These are phyloP conservation scores for Ballota nigra DNA, from an alignment of 257 asterid genomes.

Conservation along the genomic window DNA sequence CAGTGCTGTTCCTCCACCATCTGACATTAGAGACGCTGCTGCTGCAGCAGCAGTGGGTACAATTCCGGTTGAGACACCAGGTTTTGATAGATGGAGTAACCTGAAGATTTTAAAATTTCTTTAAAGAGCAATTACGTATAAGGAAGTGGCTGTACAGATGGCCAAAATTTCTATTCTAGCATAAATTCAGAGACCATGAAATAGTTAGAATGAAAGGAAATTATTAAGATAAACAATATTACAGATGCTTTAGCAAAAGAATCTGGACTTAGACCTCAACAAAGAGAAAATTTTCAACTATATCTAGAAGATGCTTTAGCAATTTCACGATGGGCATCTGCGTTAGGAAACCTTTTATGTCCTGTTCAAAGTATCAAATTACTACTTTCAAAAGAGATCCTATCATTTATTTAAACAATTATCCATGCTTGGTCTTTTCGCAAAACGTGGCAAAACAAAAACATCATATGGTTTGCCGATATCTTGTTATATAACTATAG, in stretches of 20 bases:
- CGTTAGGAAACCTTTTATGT: neutral
- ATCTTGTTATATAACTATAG: neutral
- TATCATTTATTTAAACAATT: neutral
- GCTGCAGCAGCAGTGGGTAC: constrained; percentile 98
- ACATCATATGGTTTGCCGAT: neutral
- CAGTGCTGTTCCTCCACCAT: constrained; percentile 78
- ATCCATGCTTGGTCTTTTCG: neutral
- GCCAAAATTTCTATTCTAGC: neutral
- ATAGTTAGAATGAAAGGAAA: neutral
- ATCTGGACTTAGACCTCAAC: neutral
- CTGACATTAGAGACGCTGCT: constrained; percentile 93
- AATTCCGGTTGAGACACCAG: constrained; percentile 74
- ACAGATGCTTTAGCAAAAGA: neutral
- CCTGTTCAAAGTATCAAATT: neutral
- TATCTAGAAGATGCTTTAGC: neutral
- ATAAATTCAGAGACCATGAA: neutral
- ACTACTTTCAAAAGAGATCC: neutral
- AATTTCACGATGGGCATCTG: neutral
- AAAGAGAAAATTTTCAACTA: neutral
- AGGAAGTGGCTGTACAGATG: neutral
- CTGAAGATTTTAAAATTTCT: constrained; percentile 36
- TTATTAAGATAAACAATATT: neutral
- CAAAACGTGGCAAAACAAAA: neutral
- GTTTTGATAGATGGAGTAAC: constrained; percentile 91
- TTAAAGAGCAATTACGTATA: neutral